Evolutionary conservation across 2,329 filamentous ascomycete genomes (phyloP).

Genomic region (Pseudocercospora fuligena): DNA sequence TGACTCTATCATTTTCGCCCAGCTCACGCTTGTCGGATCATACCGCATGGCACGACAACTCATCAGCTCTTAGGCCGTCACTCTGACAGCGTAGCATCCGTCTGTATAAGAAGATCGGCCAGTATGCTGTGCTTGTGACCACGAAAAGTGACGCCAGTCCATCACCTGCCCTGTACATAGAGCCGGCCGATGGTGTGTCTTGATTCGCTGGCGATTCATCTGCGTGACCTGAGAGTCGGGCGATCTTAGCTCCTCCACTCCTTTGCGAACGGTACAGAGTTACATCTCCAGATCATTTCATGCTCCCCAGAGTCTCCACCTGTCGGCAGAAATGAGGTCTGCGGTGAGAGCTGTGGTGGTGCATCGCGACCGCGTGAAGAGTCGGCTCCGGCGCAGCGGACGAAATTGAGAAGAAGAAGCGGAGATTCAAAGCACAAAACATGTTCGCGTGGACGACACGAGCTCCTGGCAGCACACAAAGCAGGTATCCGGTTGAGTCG

Average conservation of each 20-base stretch:
- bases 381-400: not conserved
- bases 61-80: not conserved
- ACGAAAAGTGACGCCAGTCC: conserved; percentile 13
- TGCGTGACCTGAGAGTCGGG: conserved; percentile 9
- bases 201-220: conserved; percentile 4
- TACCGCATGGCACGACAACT: not conserved
- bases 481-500: not conserved
- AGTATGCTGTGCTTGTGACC: conserved; percentile 12
- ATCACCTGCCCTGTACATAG: not conserved
- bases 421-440: not conserved
- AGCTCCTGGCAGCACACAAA: not conserved
- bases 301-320: not conserved
- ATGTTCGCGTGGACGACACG: not conserved
- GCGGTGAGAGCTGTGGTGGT: not conserved
- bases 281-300: not conserved
- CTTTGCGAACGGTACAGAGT: not conserved
- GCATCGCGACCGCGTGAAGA: not conserved
- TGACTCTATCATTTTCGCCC: not conserved
- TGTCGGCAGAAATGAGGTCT: not conserved
- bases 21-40: conserved; percentile 1
- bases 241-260: conserved; percentile 4
- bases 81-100: conserved; percentile 5
- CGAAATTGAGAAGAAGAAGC: not conserved
- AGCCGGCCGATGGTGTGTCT: not conserved
- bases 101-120: not conserved